Evolutionary conservation across 106 monocot genomes (phyloP), one percentile per base, ranked within the genome.

Genomic region (Hemerocallis citrina): DNA sequence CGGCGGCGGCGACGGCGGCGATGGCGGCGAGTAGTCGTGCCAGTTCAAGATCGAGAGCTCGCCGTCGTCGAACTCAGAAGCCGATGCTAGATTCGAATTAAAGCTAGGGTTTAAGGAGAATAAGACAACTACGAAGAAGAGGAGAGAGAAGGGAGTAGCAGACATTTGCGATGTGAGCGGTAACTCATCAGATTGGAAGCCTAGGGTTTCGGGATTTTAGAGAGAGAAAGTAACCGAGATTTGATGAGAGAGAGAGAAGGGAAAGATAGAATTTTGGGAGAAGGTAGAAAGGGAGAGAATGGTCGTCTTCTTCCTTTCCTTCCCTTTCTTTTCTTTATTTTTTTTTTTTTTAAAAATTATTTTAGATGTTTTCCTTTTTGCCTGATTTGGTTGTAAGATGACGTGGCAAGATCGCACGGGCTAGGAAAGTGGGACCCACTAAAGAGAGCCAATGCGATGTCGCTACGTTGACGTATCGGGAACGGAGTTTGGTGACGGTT

Each of bases 1-100:
- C 40, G 68, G 20, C 27, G 93, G 80, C 11, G 86, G 77, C 0
- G 61, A 31, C 32, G 86, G 77, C 35, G 88, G 83, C 34, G 87
- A 70, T 5, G 70, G 70, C 24, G 85, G 81, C 0, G 85, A 83
- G 72, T 82, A 80, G 55, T 94, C 89, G 66, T 88, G 83, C 78
- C 77, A 77, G 17, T 12, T 44, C 11, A 62, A 43, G 13, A 62
- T 31, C 61, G 43, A 30, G 8, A 59, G 39, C 31, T 59, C 59
- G 1, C 39, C 59, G 36, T 59, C 59, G 23, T 24, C 37, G 23
- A 8, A 12, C 9, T 7, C 7, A 5, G 27, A 40, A 50, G 9
- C 50, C 2, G 27, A 1, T 25, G 50, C 23, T 11, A 22, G 28
- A 10, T 13, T 27, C 23, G 8, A 13, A 27, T 7, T 40, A n/a